These are phyloP conservation scores for Styphnolobium japonicum DNA, from an alignment of 306 rosid species.

Conservation along the genomic window DNA sequence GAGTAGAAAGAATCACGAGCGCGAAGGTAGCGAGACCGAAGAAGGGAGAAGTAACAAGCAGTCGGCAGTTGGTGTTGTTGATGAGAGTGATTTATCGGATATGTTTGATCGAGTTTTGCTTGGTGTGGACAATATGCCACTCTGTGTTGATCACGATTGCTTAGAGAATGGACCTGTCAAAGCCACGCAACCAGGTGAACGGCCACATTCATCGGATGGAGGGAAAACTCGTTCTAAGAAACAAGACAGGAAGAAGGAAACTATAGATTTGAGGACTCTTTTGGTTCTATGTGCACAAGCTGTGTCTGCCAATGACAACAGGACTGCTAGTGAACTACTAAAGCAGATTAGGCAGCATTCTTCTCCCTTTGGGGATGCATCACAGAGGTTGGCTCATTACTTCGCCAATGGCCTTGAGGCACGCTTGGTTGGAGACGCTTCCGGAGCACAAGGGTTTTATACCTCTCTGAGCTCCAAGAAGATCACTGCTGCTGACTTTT, in stretches of 20 bases:
- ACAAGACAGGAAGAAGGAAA: conserved; percentile 44
- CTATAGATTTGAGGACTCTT: conserved; percentile 62
- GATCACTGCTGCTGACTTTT: conserved; percentile 46
- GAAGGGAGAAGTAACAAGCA: conserved; percentile 56
- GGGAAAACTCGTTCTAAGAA: conserved; percentile 35
- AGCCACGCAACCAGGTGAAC: not conserved
- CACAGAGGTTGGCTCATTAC: conserved; percentile 67
- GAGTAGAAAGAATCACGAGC: conserved; percentile 42
- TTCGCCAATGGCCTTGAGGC: conserved; percentile 65
- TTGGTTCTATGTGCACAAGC: conserved; percentile 62
- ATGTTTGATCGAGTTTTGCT: conserved; percentile 49
- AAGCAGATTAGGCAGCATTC: conserved; percentile 67
- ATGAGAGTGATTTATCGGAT: conserved; percentile 44
- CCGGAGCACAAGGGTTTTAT: conserved; percentile 39
- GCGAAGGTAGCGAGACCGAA: conserved; percentile 24
- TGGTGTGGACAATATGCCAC: not conserved
- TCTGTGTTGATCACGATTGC: conserved; percentile 4
- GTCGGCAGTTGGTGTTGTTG: conserved; percentile 25
- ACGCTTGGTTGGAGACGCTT: conserved; percentile 54
- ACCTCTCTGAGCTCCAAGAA: conserved; percentile 28
- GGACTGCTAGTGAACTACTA: conserved; percentile 53
- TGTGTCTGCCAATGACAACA: conserved; percentile 48
- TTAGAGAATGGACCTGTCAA: conserved; percentile 7
- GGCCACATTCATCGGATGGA: conserved; percentile 12
- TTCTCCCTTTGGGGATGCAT: conserved; percentile 59